A percentile compares a stretch with the other conserved stretches of the same genome.
phyloP scores from a whole-genome alignment of 2,329 filamentous ascomycete species.

The Phyllosticta citriasiana region DNA sequence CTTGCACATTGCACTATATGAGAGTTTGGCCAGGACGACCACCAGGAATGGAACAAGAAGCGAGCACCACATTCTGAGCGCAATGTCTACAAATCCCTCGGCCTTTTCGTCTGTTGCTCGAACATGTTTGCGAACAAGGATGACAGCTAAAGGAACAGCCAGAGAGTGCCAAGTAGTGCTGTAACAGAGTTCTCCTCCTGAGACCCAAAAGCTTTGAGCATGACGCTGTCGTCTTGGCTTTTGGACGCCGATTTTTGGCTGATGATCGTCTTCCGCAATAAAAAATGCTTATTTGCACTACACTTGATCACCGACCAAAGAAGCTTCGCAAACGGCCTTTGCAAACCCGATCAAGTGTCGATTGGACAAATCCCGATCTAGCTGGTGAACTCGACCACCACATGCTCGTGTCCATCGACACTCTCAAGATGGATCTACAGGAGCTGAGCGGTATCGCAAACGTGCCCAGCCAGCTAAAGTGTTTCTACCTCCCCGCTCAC shows the following conservation, averaged over 20 bases:
- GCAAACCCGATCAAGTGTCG: background rate
- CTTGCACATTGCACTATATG: background rate
- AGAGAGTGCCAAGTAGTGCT: background rate
- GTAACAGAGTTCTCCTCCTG: background rate
- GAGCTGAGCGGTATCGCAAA: background rate
- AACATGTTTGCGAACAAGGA: background rate
- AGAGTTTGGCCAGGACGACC: background rate
- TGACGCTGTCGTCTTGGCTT: background rate
- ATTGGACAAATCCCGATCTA: no score
- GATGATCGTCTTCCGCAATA: background rate
- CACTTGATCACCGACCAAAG: background rate
- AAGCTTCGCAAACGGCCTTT: background rate
- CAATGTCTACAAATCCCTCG: background rate
- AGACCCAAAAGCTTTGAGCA: background rate
- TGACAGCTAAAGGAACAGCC: background rate
- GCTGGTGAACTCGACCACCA: no score
- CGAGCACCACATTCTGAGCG: no score
- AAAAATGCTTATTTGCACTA: background rate
- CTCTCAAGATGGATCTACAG: background rate
- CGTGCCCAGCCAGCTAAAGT: background rate
- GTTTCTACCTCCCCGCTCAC: background rate
- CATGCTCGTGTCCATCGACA: background rate
- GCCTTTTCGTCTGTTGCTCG: background rate
- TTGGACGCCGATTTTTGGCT: background rate
- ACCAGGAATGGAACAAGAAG: background rate